A percentile compares a stretch with the other conserved stretches of the same genome.
Conservation (phyloP, 129 eudicot genomes). For the Escallonia rubra region DNA sequence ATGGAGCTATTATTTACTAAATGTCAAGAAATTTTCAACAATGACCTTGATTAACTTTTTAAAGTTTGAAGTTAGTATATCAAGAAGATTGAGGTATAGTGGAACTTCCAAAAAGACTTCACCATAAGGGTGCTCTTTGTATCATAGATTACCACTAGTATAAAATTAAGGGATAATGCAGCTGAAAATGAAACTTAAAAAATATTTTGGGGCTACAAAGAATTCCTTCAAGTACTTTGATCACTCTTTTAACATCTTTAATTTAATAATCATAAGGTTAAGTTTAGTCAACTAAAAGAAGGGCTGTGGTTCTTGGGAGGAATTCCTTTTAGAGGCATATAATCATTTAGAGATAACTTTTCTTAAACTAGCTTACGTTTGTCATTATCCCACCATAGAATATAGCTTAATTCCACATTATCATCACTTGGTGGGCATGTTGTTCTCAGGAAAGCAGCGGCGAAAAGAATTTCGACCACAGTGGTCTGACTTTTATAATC, state of each 20-base stretch:
- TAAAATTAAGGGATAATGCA: not conserved
- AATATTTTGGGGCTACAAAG: not conserved
- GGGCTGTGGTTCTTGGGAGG: not conserved
- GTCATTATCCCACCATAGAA: slow-evolving; percentile 16
- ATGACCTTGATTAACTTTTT: too few species aligned
- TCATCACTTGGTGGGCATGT: slow-evolving; percentile 16
- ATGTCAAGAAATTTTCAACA: too few species aligned
- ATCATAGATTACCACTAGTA: not conserved
- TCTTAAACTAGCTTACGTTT: slow-evolving; percentile 4
- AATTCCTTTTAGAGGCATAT: not conserved
- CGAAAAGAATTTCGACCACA: slow-evolving; percentile 7
- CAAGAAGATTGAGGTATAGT: too few species aligned
- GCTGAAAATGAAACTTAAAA: not conserved
- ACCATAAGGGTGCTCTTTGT: too few species aligned
- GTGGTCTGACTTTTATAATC: not conserved
- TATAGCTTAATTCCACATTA: slow-evolving; percentile 8
- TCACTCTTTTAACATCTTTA: not conserved
- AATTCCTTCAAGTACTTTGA: not conserved
- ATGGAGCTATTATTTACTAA: too few species aligned
- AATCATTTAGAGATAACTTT: not conserved
- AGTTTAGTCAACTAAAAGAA: slow-evolving; percentile 1
- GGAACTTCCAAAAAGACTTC: too few species aligned
- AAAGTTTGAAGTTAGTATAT: too few species aligned
- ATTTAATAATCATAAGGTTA: not conserved
- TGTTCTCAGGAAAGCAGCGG: slow-evolving; percentile 17